Percentiles rank a stretch among this genome's conserved stretches.
Evolutionary conservation across 2,329 filamentous ascomycete species (phyloP).

Genomic region (Metarhizium rileyi): DNA sequence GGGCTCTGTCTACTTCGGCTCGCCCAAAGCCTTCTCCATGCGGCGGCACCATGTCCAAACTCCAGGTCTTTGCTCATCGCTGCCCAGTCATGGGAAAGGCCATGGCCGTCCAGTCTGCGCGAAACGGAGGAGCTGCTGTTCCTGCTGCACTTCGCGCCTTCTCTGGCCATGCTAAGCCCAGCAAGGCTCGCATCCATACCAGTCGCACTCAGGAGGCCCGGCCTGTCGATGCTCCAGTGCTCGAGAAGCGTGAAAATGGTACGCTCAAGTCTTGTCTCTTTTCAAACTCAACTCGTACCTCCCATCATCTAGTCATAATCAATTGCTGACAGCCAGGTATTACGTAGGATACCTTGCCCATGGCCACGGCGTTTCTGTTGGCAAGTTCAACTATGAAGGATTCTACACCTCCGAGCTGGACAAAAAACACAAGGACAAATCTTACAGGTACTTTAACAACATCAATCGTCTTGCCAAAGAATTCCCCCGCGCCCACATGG

Average conservation of each 20-base stretch:
- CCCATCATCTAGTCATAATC: not conserved
- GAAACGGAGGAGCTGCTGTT: slow-evolving; percentile 35
- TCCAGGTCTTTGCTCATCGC: slow-evolving; percentile 86
- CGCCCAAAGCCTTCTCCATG: slow-evolving; percentile 59
- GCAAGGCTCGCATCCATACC: slow-evolving; percentile 73
- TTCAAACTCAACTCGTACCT: not conserved
- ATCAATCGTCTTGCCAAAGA: slow-evolving; percentile 97
- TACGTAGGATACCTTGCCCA: slow-evolving; percentile 2
- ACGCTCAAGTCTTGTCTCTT: slow-evolving; percentile 14
- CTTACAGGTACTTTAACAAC: slow-evolving; percentile 99
- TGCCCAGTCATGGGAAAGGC: slow-evolving; percentile 99
- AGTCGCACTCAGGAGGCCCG: slow-evolving; percentile 68
- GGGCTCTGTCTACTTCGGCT: slow-evolving; percentile 72
- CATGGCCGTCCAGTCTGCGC: slow-evolving; percentile 71
- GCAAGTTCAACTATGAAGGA: slow-evolving; percentile 78
- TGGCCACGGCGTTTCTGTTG: slow-evolving; percentile 14
- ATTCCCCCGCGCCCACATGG: slow-evolving; percentile 90
- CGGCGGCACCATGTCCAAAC: slow-evolving; percentile 91
- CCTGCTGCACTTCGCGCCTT: slow-evolving; percentile 42
- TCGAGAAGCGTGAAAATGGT: slow-evolving; percentile 41
- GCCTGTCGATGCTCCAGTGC: slow-evolving; percentile 54
- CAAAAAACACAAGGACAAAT: slow-evolving; percentile 99
- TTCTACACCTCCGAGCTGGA: slow-evolving; percentile 87
- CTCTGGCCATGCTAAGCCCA: slow-evolving; percentile 39
- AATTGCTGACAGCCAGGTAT: slow-evolving; percentile 1